Evolutionary conservation across 768 basidiomycete genomes (phyloP), one percentile per base, ranked within the genome.

Genomic region (Hebeloma cylindrosporum): DNA sequence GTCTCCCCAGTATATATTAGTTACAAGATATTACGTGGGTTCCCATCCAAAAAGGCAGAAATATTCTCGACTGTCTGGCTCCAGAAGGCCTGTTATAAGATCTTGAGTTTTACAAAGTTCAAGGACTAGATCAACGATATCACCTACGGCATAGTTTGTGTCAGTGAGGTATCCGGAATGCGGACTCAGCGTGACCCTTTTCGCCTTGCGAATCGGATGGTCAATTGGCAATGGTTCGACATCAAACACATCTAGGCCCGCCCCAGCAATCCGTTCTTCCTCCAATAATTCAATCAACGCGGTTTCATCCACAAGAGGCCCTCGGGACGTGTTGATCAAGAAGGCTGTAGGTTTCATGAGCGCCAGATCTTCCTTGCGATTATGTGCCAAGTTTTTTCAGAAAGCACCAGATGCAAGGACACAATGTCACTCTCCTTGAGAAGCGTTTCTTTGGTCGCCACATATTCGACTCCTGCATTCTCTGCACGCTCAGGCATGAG

Each of bases 311-410:
- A 88, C 74, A 14, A 88, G 58, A 2, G 81, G 81, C 0, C 85
- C 85, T 42, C 84, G 63, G 2, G 79, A 79, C 1, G 84, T 83
- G 55, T 86, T 88, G 56, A 86, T 73, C 43, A 86, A 67, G 54
- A 80, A 71, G 0, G 82, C 73, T 2, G 76, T 69, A 0, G 72
- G 63, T 56, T 82, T 82, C 75, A 88, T 72, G n/a, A 65, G 52
- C 1, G 58, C 66, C 13, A 85, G 61, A 41, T 83, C 78, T 4
- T 62, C 49, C 5, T 63, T 66, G 3, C 69, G 36, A 85, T 64
- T 21, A 85, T 65, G 14, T 74, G 71, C 3, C 61, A 63, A 0
- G 82, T 82, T 17, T 66, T 58, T 2, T 73, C 70, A 0, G 80
- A 75, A 21, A 79, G 66, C 7, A 84, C 77, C 35, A 85, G 61